Conservation (phyloP, 1,284 basidiomycete species). For the Ganoderma sinense region DNA sequence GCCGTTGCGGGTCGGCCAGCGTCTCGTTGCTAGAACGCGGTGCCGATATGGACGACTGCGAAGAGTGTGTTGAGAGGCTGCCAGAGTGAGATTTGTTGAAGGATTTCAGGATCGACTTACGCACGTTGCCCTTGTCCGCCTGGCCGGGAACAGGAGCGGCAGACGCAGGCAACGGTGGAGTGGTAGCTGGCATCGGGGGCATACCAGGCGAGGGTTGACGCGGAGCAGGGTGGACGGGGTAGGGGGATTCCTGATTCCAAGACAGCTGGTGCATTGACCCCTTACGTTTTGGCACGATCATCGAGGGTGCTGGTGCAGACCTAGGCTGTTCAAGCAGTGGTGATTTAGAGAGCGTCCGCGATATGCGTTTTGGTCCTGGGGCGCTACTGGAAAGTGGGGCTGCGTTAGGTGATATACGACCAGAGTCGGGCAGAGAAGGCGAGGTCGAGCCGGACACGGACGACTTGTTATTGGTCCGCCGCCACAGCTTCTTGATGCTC, state of each 20-base stretch:
- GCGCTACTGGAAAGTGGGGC: constrained; percentile 41
- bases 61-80: constrained; percentile 36
- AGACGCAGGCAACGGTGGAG: constrained; percentile 32
- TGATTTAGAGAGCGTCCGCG: constrained; percentile 35
- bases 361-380: constrained; percentile 22
- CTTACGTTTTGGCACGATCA: constrained; percentile 33
- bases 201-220: constrained; percentile 31
- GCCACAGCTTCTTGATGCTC: constrained; percentile 76
- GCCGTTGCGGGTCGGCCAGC: constrained; percentile 37
- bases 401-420: constrained; percentile 40
- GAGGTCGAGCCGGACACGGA: constrained; percentile 37
- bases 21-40: constrained; percentile 42
- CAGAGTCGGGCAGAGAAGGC: constrained; percentile 34
- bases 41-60: constrained; percentile 34
- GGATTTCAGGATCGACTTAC: constrained; percentile 76
- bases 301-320: constrained; percentile 26
- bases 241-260: constrained; percentile 73
- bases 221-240: constrained; percentile 51
- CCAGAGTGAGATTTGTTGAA: constrained; percentile 60
- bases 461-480: constrained; percentile 62
- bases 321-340: constrained; percentile 32
- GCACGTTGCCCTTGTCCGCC: constrained; percentile 41
- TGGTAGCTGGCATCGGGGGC: constrained; percentile 35
- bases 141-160: constrained; percentile 34
- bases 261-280: constrained; percentile 53